A percentile compares a stretch with the other conserved stretches of the same genome.
Conservation (phyloP, 352 stramenopile species). For the Phytophthora europaea region DNA sequence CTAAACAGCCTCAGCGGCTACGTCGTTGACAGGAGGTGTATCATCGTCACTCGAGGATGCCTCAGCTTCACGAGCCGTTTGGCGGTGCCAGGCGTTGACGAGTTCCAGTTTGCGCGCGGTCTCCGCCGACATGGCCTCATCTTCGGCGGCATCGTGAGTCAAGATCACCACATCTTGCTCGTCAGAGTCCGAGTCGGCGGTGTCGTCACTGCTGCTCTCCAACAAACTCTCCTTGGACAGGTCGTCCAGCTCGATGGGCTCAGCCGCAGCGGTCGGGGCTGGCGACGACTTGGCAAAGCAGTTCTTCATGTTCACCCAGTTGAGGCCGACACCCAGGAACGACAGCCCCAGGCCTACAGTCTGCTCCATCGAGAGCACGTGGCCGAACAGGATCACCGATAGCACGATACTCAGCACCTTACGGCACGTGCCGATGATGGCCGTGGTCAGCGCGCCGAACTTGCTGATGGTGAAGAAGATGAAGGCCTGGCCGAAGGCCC, state of each 20-base stretch:
- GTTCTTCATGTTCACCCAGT: slow-evolving; percentile 76
- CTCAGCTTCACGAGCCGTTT: slow-evolving; percentile 44
- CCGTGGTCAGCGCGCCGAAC: slow-evolving; percentile 86
- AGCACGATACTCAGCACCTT: slow-evolving; percentile 90
- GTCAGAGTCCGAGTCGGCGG: slow-evolving; percentile 68
- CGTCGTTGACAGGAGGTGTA: slow-evolving; percentile 17
- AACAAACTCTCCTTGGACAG: slow-evolving; percentile 63
- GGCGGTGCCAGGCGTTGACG: slow-evolving; percentile 73
- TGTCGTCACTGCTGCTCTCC: slow-evolving; percentile 75
- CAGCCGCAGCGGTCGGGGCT: slow-evolving; percentile 14
- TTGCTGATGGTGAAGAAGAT: slow-evolving; percentile 92
- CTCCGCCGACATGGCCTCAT: slow-evolving; percentile 49
- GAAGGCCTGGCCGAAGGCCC: slow-evolving; percentile 83
- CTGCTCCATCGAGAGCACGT: slow-evolving; percentile 79
- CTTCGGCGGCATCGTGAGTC: slow-evolving; percentile 26
- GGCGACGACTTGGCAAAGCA: slow-evolving; percentile 52
- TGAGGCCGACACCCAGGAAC: slow-evolving; percentile 82
- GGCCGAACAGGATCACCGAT: slow-evolving; percentile 85
- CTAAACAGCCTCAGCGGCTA: slow-evolving; percentile 43
- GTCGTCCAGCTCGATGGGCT: slow-evolving; percentile 39
- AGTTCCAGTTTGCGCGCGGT: slow-evolving; percentile 72
- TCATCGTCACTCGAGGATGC: slow-evolving; percentile 24
- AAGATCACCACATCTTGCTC: slow-evolving; percentile 45
- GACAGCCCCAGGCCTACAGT: slow-evolving; percentile 67
- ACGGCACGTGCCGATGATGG: slow-evolving; percentile 88